Percentiles rank a stretch among this genome's conserved stretches.
Evolutionary conservation across 441 rosid species (phyloP).

Genomic region (Erodium chrysanthum): DNA sequence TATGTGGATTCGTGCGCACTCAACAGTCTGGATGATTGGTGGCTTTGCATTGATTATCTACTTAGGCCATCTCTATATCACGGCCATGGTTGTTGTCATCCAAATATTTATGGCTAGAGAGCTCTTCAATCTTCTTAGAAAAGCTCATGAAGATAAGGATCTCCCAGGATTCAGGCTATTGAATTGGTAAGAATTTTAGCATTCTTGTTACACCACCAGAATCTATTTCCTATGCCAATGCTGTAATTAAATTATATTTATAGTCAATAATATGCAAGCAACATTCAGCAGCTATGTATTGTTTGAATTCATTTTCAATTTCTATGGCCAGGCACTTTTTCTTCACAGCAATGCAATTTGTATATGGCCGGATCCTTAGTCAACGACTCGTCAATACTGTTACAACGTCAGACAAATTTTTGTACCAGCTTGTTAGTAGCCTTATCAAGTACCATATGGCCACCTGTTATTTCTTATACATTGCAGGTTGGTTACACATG

Average conservation of each 20-base stretch:
- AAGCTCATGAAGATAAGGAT: slow-evolving; percentile 61
- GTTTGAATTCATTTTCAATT: slow-evolving; percentile 12
- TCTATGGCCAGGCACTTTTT: slow-evolving; percentile 66
- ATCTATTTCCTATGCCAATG: neutral
- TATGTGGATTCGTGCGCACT: slow-evolving; percentile 54
- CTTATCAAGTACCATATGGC: slow-evolving; percentile 77
- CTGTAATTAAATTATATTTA: neutral
- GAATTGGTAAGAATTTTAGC: slow-evolving; percentile 48
- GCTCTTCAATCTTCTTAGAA: slow-evolving; percentile 65
- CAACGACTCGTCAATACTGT: slow-evolving; percentile 71
- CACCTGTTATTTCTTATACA: slow-evolving; percentile 65
- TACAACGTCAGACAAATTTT: slow-evolving; percentile 48
- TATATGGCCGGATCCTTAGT: slow-evolving; percentile 80
- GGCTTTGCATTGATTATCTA: slow-evolving; percentile 60
- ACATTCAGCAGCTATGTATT: neutral
- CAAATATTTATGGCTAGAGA: slow-evolving; percentile 81
- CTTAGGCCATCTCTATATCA: slow-evolving; percentile 84
- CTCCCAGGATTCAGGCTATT: slow-evolving; percentile 86
- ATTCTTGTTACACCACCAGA: neutral
- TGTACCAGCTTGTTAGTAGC: slow-evolving; percentile 54
- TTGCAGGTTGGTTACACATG: slow-evolving; percentile 49
- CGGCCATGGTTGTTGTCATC: slow-evolving; percentile 78
- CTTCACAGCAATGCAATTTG: slow-evolving; percentile 84
- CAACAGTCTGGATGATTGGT: slow-evolving; percentile 88
- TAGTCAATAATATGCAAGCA: neutral